These are phyloP conservation scores for Huntiella omanensis DNA, from an alignment of 2,329 filamentous ascomycete genomes.

Conservation along the genomic window DNA sequence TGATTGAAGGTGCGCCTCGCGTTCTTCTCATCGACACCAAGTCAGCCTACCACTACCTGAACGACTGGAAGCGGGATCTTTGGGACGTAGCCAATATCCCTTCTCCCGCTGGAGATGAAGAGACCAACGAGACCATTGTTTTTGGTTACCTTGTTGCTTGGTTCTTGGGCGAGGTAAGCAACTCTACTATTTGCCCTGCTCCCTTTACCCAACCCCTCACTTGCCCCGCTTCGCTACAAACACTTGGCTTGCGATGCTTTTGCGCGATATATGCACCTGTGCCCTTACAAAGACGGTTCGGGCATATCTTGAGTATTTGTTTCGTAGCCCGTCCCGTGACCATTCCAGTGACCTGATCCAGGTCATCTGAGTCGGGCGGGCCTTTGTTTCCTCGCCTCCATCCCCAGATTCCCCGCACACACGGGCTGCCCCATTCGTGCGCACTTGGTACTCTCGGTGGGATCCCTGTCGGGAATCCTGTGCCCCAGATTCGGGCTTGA, in stretches of 20 bases:
- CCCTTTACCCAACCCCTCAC: background rate
- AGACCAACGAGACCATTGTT: slow-evolving; percentile 94
- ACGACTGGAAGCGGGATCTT: slow-evolving; percentile 94
- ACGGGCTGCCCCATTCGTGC: slow-evolving; percentile 3
- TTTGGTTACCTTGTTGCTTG: slow-evolving; percentile 95
- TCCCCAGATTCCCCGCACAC: background rate
- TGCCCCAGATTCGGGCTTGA: slow-evolving; percentile 1
- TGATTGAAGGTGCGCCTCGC: slow-evolving; percentile 88
- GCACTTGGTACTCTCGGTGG: background rate
- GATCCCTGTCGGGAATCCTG: slow-evolving; percentile 10
- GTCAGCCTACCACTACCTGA: slow-evolving; percentile 73
- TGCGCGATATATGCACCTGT: too few species aligned
- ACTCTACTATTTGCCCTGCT: background rate
- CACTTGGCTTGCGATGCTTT: too few species aligned
- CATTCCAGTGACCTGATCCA: too few species aligned
- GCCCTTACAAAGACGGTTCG: too few species aligned
- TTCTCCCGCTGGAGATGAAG: slow-evolving; percentile 75
- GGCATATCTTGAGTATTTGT: too few species aligned
- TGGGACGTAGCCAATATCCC: slow-evolving; percentile 89
- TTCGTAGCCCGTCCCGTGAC: too few species aligned
- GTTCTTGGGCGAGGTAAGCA: slow-evolving; percentile 84
- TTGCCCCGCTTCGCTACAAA: background rate
- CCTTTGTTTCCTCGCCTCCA: slow-evolving; percentile 8
- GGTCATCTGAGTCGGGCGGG: slow-evolving; percentile 2
- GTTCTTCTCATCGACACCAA: slow-evolving; percentile 91